Conservation (phyloP, 495 filamentous ascomycete species). For the Xylaria cubensis region DNA sequence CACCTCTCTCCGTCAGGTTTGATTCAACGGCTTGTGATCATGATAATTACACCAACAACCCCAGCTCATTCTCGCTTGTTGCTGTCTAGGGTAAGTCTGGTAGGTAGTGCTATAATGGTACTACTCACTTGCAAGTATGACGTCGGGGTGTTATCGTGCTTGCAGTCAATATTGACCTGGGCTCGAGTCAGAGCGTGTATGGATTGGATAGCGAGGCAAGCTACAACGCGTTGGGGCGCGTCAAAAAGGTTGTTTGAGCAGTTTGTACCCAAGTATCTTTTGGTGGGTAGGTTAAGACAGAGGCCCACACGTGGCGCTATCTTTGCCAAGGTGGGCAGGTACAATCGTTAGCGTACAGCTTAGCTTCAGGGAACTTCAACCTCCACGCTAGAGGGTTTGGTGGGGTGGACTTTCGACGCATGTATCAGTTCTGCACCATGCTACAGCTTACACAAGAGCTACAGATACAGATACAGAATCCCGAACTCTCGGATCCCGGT, state of each 20-base stretch:
- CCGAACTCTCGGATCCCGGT: conserved; percentile 22
- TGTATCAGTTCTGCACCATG: conserved; percentile 17
- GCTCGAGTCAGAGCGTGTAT: background rate
- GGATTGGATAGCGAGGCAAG: background rate
- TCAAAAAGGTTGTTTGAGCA: background rate
- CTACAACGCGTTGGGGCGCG: conserved; percentile 13
- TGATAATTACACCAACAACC: background rate
- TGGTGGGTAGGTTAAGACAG: background rate
- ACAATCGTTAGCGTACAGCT: background rate
- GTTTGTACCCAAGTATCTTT: background rate
- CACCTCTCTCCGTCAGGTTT: background rate
- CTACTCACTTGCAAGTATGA: background rate
- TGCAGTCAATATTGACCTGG: conserved; percentile 11
- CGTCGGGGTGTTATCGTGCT: background rate
- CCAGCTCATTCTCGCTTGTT: conserved; percentile 2
- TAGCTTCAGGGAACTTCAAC: background rate
- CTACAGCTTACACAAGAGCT: background rate
- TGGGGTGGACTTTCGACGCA: conserved; percentile 3
- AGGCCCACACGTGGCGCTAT: conserved; percentile 13
- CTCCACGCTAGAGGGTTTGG: background rate
- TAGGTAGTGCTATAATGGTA: background rate
- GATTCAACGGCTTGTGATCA: background rate
- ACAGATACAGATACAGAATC: background rate
- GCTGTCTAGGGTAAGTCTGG: background rate
- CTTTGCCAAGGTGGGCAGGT: conserved; percentile 1